Base-by-base conservation (phyloP, 2,329 filamentous ascomycete genomes). In the Volutella citrinella region DNA sequence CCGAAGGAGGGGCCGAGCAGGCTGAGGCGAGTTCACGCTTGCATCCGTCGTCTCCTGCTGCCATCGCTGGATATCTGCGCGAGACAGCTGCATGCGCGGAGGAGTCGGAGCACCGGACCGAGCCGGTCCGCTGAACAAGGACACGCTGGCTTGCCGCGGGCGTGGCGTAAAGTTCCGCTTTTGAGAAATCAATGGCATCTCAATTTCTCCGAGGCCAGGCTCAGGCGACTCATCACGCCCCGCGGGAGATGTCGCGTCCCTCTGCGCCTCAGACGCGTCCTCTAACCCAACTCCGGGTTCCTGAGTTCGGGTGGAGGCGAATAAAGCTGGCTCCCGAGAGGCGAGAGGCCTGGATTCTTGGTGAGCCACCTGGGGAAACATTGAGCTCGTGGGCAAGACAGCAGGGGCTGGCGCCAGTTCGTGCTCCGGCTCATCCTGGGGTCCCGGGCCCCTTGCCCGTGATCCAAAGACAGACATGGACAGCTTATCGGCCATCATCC, bases 121-220 rank as follows among this genome's bases (percentile, higher is more conserved):
- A 17, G 49, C 40, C 7, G 61, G 55, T 6, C 58, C 52, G 21
- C 55, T 57, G 42, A 72, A 71, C 27, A 73, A 63, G 17, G 57
- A 56, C 4, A 57, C 44, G 7, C 49, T 55, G 6, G 57, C 46
- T 15, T 61, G 59, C 19, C 61, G 52, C 2, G 57, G 58, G 4
- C 54, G 63, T 2, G 72, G 72, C 1, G 68, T 70, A 30, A 74
- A 74, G 46, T 73, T 68, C 33, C 55, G 57, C 51, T 73, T 73
- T 47, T 74, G 69, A 16, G 63, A 55, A 7, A 72, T 61, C 3
- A 60, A 51, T 0, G 62, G 59, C 34, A 59, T 55, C 1, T 44
- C 30, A 8, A 55, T 33, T 12, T 48, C 52, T n/a, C n/a, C 20
- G 20, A 12, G 20, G 8, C 12, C 20, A 12, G 20, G 20, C 20